phyloP scores from a whole-genome alignment of 805 yeast genomes.

The Candida quercuum region DNA sequence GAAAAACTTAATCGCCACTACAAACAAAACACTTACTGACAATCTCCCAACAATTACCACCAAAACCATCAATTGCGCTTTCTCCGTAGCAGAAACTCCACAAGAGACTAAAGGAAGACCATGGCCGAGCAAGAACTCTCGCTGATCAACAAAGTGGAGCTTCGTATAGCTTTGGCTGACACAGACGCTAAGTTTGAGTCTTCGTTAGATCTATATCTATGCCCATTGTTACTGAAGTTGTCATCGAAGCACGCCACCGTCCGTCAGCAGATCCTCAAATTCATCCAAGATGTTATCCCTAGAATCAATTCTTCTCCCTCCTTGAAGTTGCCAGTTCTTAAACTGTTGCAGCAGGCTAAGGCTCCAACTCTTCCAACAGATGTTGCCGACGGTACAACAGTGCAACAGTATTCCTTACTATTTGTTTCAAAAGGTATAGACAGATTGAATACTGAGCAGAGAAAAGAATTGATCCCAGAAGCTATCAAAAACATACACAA shows the following conservation, averaged over 20 bases:
- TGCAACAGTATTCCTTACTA: constrained; percentile 56
- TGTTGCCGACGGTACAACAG: constrained; percentile 39
- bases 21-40: background rate
- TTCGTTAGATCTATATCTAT: constrained; percentile 54
- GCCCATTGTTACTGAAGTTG: constrained; percentile 76
- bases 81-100: background rate
- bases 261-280: constrained; percentile 59
- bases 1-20: background rate
- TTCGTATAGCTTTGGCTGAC: constrained; percentile 72
- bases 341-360: constrained; percentile 60
- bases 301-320: constrained; percentile 52
- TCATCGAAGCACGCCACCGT: constrained; percentile 66
- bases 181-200: constrained; percentile 59
- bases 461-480: constrained; percentile 37
- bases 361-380: constrained; percentile 40
- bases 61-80: background rate
- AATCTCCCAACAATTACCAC: background rate
- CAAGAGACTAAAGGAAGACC: background rate
- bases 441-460: constrained; percentile 38
- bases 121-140: constrained; percentile 44
- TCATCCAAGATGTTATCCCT: constrained; percentile 62
- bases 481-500: constrained; percentile 41
- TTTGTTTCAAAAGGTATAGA: constrained; percentile 67
- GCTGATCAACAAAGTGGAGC: constrained; percentile 72
- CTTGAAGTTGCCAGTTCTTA: constrained; percentile 58